phyloP scores from a whole-genome alignment of 768 basidiomycete genomes.

The Xerocomellus chrysenteron region DNA sequence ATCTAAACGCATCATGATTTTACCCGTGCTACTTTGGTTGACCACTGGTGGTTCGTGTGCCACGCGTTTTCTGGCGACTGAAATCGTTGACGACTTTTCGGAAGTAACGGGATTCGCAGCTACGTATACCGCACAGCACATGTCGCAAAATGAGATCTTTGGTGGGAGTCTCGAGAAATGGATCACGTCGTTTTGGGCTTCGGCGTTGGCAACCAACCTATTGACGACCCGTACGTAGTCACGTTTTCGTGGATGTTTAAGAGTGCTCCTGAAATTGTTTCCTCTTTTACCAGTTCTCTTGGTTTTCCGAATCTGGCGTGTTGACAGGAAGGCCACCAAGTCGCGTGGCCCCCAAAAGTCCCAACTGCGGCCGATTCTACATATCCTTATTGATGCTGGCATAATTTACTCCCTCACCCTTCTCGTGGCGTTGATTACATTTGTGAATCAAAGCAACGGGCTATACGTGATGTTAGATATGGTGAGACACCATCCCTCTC shows the following conservation, averaged over 20 bases:
- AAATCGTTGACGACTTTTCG: not conserved
- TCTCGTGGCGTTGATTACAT: not conserved
- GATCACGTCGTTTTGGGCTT: conserved; percentile 8
- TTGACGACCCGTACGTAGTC: conserved; percentile 8
- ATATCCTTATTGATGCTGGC: conserved; percentile 5
- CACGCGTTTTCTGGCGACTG: not conserved
- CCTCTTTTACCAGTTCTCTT: not conserved
- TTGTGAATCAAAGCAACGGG: not conserved
- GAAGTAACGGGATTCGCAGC: conserved; percentile 6
- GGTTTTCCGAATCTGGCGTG: conserved; percentile 6
- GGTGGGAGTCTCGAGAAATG: not conserved
- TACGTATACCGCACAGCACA: not conserved
- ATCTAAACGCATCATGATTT: conserved; percentile 1
- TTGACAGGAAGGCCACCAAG: not conserved
- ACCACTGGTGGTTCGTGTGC: not conserved
- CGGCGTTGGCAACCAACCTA: conserved; percentile 5
- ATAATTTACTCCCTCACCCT: conserved; percentile 8
- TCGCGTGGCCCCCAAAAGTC: not conserved
- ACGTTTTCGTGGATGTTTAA: not conserved
- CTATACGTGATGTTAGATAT: conserved; percentile 13
- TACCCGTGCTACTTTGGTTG: conserved; percentile 10
- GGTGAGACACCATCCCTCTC: not conserved
- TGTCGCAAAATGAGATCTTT: not conserved
- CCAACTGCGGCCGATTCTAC: not conserved
- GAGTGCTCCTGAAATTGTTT: not conserved